Percentiles rank a stretch among this genome's conserved stretches.
phyloP scores from a whole-genome alignment of 148 eudicot species.

The Rhododendron vialii region DNA sequence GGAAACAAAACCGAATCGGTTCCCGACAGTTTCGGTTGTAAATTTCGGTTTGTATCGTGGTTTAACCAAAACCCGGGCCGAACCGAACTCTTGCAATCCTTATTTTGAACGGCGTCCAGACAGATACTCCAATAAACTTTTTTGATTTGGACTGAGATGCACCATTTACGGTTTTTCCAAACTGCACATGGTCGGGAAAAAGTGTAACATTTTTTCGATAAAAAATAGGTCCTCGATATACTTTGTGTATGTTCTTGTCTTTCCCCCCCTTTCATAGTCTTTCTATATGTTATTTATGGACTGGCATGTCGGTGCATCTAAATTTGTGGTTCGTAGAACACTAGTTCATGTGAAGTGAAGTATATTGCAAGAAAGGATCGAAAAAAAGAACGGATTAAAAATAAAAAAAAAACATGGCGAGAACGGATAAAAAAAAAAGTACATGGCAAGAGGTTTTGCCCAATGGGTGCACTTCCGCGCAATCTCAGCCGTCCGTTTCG shows the following conservation, averaged over 20 bases:
- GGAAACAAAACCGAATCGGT: not conserved
- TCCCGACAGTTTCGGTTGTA: no score
- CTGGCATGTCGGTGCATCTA: not conserved
- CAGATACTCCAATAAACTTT: not conserved
- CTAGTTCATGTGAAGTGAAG: no score
- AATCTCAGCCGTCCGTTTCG: no score
- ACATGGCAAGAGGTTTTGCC: no score
- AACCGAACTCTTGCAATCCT: no score
- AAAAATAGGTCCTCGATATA: not conserved
- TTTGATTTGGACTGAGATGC: not conserved
- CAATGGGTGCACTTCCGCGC: no score
- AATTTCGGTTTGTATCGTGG: not conserved
- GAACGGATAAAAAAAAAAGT: no score
- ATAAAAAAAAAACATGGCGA: no score
- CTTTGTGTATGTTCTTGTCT: not conserved
- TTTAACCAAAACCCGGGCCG: not conserved
- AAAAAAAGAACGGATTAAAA: no score
- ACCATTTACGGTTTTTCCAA: not conserved
- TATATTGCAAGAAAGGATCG: no score
- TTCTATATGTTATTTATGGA: not conserved
- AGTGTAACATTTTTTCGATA: not conserved
- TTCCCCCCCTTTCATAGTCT: no score
- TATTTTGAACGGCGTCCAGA: not conserved
- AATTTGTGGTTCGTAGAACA: not conserved
- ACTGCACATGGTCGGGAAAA: not conserved